Conservation (phyloP, 345 rosid genomes). For the Gossypium thurberi region DNA sequence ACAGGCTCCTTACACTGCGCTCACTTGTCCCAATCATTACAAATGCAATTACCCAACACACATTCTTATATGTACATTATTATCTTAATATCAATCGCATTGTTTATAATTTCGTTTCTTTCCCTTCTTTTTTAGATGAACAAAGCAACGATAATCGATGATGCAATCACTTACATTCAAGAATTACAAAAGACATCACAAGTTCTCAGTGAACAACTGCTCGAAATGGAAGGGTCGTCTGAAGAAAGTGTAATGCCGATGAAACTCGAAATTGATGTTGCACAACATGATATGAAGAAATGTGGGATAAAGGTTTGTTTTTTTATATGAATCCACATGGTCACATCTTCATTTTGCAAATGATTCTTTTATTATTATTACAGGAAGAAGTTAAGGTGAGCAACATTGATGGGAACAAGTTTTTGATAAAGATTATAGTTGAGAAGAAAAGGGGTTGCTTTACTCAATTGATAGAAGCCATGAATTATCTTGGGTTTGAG, state of each 20-base stretch:
- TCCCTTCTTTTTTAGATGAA: slow-evolving; percentile 46
- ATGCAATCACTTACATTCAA: slow-evolving; percentile 72
- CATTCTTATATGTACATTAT: not conserved
- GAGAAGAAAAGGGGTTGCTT: slow-evolving; percentile 55
- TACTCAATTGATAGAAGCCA: slow-evolving; percentile 51
- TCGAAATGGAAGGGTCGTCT: slow-evolving; percentile 41
- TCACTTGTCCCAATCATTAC: slow-evolving; percentile 80
- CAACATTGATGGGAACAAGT: slow-evolving; percentile 40
- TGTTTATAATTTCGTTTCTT: not conserved
- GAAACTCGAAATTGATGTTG: slow-evolving; percentile 19
- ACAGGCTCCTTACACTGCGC: slow-evolving; percentile 63
- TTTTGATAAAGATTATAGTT: slow-evolving; percentile 60
- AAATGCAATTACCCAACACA: slow-evolving; percentile 33
- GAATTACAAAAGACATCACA: slow-evolving; percentile 43
- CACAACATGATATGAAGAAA: slow-evolving; percentile 41
- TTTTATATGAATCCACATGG: no score
- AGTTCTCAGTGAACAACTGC: slow-evolving; percentile 47
- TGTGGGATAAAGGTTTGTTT: slow-evolving; percentile 45
- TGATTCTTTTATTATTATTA: not conserved
- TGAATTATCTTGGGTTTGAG: slow-evolving; percentile 47
- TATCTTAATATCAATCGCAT: not conserved
- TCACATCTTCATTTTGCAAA: no score
- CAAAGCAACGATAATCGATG: slow-evolving; percentile 71
- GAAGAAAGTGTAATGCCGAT: slow-evolving; percentile 22
- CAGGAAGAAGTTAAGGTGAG: slow-evolving; percentile 63